Evolutionary conservation across 139 green algal genomes (phyloP).

Genomic region (Chlorella sp.): DNA sequence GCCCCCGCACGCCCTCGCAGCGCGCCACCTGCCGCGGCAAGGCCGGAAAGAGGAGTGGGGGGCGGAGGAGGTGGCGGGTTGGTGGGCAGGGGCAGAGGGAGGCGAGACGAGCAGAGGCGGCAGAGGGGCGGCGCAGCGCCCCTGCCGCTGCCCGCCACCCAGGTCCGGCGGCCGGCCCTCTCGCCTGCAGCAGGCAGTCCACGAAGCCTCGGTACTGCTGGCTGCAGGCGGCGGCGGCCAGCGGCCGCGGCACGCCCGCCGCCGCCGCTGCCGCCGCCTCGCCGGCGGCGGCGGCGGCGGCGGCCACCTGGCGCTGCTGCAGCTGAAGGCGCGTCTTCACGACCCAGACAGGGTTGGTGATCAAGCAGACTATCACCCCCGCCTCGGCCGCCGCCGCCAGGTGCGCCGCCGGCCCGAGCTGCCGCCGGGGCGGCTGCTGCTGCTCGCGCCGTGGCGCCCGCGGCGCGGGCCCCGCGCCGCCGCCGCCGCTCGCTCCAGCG

Average conservation of each 20-base stretch:
- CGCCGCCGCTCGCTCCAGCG: too few species aligned
- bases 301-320: slow-evolving; percentile 50
- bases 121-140: too few species aligned
- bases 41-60: too few species aligned
- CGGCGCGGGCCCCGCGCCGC: too few species aligned
- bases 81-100: too few species aligned
- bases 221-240: background rate
- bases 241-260: background rate
- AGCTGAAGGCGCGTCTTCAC: slow-evolving; percentile 94
- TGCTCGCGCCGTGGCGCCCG: too few species aligned
- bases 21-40: too few species aligned
- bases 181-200: slow-evolving; percentile 66
- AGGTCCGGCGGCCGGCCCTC: too few species aligned
- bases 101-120: too few species aligned
- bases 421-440: slow-evolving; percentile 4
- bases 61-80: too few species aligned
- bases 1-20: slow-evolving; percentile 81
- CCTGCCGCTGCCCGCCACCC: too few species aligned
- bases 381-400: slow-evolving; percentile 79
- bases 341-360: slow-evolving; percentile 95
- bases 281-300: slow-evolving; percentile 12
- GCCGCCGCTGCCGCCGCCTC: background rate
- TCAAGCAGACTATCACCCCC: slow-evolving; percentile 72
- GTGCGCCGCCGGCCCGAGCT: slow-evolving; percentile 60
- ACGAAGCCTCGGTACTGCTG: slow-evolving; percentile 69